Percentiles rank a stretch among this genome's conserved stretches.
phyloP scores from a whole-genome alignment of 306 rosid species.

The Senna siamea region DNA sequence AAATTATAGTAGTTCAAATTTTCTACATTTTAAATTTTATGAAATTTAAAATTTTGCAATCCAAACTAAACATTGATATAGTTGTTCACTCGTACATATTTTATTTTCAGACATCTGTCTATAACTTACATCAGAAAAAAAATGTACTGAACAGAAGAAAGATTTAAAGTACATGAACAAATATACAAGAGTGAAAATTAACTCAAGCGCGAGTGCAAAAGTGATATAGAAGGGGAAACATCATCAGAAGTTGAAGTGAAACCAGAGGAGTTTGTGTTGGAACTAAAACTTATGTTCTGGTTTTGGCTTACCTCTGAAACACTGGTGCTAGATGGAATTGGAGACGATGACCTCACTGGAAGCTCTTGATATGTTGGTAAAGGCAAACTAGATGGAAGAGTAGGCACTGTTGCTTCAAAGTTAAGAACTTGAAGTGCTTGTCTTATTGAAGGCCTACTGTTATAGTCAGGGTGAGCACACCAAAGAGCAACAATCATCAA shows the following conservation, averaged over 20 bases:
- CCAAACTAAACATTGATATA: too few species aligned
- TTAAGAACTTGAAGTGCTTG: background rate
- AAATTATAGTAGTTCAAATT: too few species aligned
- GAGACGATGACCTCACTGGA: too few species aligned
- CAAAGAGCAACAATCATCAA: background rate
- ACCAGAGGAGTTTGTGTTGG: constrained; percentile 26
- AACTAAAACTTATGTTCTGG: constrained; percentile 18
- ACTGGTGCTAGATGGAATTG: too few species aligned
- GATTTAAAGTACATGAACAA: background rate
- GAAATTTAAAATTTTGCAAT: too few species aligned
- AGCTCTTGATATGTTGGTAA: background rate
- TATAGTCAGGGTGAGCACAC: background rate
- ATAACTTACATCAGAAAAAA: too few species aligned
- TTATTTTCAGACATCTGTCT: too few species aligned
- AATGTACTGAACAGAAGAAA: too few species aligned
- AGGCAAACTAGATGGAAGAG: background rate
- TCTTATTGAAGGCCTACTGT: background rate
- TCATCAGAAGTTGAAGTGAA: constrained; percentile 34
- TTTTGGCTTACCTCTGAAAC: constrained; percentile 5
- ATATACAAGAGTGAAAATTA: background rate
- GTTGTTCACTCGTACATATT: too few species aligned
- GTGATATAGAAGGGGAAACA: constrained; percentile 39
- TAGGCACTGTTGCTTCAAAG: background rate
- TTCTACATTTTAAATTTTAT: too few species aligned
- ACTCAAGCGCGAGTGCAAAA: background rate